A percentile compares a stretch with the other conserved stretches of the same genome.
phyloP scores from a whole-genome alignment of 139 green algal species.

The Trebouxia sp. region DNA sequence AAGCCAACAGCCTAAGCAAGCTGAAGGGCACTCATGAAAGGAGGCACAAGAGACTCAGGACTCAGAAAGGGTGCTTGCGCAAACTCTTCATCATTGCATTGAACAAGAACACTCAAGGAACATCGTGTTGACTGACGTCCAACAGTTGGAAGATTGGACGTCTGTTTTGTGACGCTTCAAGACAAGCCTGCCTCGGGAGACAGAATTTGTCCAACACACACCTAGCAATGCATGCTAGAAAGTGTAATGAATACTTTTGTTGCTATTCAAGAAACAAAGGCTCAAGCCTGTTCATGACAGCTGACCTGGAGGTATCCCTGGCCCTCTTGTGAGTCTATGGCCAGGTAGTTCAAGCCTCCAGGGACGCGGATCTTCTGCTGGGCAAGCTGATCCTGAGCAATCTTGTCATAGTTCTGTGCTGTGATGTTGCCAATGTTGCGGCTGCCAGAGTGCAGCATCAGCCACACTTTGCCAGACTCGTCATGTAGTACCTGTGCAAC shows the following conservation, averaged over 20 bases:
- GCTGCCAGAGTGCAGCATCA: slow-evolving; percentile 53
- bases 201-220: too few species aligned
- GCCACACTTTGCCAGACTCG: slow-evolving; percentile 41
- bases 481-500: slow-evolving; percentile 46
- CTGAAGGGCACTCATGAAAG: too few species aligned
- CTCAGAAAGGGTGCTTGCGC: too few species aligned
- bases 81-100: too few species aligned
- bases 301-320: slow-evolving; percentile 38
- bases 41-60: too few species aligned
- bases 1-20: too few species aligned
- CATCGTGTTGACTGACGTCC: too few species aligned
- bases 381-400: slow-evolving; percentile 32
- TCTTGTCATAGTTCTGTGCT: slow-evolving; percentile 40
- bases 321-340: slow-evolving; percentile 35
- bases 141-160: too few species aligned
- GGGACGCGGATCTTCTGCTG: slow-evolving; percentile 23
- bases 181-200: too few species aligned
- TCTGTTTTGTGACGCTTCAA: too few species aligned
- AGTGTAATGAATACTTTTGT: not conserved
- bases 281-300: not conserved
- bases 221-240: too few species aligned
- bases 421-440: slow-evolving; percentile 50
- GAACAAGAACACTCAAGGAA: too few species aligned
- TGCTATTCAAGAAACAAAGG: not conserved
- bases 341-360: slow-evolving; percentile 42